phyloP scores from a whole-genome alignment of 169 alveolate genomes.

The Plasmodium berghei region DNA sequence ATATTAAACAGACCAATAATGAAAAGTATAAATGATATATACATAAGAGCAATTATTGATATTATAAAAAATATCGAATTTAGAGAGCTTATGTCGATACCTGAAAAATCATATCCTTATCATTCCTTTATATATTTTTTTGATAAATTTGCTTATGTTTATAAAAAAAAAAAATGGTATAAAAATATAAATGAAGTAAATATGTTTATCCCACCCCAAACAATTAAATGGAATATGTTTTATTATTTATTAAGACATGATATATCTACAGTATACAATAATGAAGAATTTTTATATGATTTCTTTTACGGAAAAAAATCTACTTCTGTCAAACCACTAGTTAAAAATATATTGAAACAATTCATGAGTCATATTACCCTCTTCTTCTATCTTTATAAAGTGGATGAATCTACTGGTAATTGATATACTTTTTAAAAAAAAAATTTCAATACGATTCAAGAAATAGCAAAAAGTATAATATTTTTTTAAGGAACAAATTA shows the following conservation, averaged over 20 bases:
- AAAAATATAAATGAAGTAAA: constrained; percentile 1
- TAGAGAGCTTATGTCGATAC: not conserved
- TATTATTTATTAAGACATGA: constrained; percentile 48
- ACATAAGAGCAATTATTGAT: constrained; percentile 37
- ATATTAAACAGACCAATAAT: not conserved
- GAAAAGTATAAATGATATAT: constrained; percentile 54
- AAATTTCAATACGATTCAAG: too few relatives aligned
- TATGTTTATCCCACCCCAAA: constrained; percentile 56
- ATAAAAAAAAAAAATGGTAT: constrained; percentile 13
- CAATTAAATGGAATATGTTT: constrained; percentile 51
- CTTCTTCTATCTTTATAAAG: constrained; percentile 50
- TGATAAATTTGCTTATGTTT: constrained; percentile 55
- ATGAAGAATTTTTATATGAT: constrained; percentile 31
- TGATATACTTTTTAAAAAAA: not conserved
- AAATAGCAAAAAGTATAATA: not conserved
- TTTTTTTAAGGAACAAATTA: constrained; percentile 3
- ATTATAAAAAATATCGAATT: constrained; percentile 16
- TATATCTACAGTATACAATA: constrained; percentile 17
- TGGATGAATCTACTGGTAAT: not conserved
- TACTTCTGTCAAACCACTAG: constrained; percentile 15
- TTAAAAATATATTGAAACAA: constrained; percentile 7
- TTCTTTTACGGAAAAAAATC: constrained; percentile 46
- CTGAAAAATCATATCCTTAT: constrained; percentile 6
- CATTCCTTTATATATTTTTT: constrained; percentile 44
- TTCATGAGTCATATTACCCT: constrained; percentile 37